phyloP scores from a whole-genome alignment of 2,329 filamentous ascomycete species.

The Dactylellina sp. region DNA sequence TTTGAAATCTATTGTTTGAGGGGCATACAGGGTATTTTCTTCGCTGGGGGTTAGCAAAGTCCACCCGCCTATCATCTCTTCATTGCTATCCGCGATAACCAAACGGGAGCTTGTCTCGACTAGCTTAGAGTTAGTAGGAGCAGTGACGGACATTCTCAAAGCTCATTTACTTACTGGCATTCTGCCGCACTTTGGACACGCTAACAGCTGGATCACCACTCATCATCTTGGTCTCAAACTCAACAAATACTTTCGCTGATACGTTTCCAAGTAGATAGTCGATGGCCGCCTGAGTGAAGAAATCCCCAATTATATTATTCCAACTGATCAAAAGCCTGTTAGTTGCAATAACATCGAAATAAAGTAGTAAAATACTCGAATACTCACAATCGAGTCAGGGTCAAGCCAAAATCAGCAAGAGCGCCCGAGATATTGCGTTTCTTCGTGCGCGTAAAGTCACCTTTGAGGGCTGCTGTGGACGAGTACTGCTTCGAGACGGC shows the following conservation, averaged over 20 bases:
- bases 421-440: conserved; percentile 93
- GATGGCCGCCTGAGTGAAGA: conserved; percentile 93
- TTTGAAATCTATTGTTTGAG: neutral
- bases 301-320: conserved; percentile 95
- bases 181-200: conserved; percentile 82
- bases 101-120: conserved; percentile 87
- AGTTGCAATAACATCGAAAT: conserved; percentile 60
- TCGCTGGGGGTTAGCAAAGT: conserved; percentile 80
- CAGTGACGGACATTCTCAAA: neutral
- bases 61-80: conserved; percentile 91
- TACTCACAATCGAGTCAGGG: conserved; percentile 75
- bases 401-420: conserved; percentile 88
- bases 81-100: conserved; percentile 82
- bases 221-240: conserved; percentile 95
- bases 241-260: conserved; percentile 84
- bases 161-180: conserved; percentile 69
- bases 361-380: conserved; percentile 61
- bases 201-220: conserved; percentile 91
- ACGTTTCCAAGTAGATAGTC: conserved; percentile 94
- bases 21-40: conserved; percentile 60
- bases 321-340: conserved; percentile 70
- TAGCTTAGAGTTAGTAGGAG: conserved; percentile 13
- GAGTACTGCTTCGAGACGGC: conserved; percentile 96
- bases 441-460: conserved; percentile 91
- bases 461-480: conserved; percentile 93